phyloP scores from a whole-genome alignment of 1,284 basidiomycete species.

The Caloboletus firmus region DNA sequence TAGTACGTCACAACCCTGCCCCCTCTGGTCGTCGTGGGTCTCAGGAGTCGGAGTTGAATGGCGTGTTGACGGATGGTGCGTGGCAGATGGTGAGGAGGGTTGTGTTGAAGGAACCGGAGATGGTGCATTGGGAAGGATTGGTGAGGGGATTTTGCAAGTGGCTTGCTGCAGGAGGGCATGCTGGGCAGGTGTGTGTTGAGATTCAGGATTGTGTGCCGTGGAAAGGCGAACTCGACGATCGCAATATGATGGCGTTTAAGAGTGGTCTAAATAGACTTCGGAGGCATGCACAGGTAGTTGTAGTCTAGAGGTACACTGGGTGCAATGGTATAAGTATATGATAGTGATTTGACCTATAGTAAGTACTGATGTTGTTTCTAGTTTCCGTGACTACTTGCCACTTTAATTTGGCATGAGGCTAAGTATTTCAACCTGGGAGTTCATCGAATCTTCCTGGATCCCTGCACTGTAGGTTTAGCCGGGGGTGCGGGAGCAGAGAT shows the following conservation, averaged over 20 bases:
- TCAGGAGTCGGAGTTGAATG: background rate
- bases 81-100: conserved; percentile 17
- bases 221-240: background rate
- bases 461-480: no score
- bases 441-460: background rate
- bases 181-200: conserved; percentile 9
- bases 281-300: conserved; percentile 14
- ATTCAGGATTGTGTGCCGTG: background rate
- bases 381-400: background rate
- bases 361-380: background rate
- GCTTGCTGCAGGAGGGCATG: conserved; percentile 19
- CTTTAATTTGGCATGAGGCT: no score
- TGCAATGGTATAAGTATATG: background rate
- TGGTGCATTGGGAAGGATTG: conserved; percentile 22
- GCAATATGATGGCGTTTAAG: conserved; percentile 1
- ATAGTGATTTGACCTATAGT: background rate
- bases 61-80: conserved; percentile 7
- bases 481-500: no score
- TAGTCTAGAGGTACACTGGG: background rate
- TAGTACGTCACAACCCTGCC: background rate
- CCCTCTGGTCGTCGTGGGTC: background rate
- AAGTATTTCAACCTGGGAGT: no score
- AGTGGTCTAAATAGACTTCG: conserved; percentile 13
- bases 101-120: conserved; percentile 17
- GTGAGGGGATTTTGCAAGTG: conserved; percentile 19